Base-by-base conservation (phyloP, 1,284 basidiomycete genomes). In the Abortiporus biennis region DNA sequence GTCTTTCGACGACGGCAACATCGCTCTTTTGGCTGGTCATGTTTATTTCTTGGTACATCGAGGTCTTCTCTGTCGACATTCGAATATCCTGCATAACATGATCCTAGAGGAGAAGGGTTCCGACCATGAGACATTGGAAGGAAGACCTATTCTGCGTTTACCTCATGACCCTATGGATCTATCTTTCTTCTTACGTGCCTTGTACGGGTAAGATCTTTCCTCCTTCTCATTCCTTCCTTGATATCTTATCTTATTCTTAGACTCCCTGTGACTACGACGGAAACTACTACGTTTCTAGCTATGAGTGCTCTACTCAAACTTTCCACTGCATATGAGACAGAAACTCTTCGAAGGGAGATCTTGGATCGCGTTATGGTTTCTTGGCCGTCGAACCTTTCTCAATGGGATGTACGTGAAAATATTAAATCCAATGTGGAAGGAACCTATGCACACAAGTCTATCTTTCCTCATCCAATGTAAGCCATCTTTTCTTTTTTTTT, bases 21-120 rank as follows among this genome's bases (percentile, higher is more conserved):
- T 85, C 32, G 79, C 72, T 19, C 54, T 86, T 32, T 65, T 80
- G 36, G 66, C 78, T 34, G 72, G 66, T 3, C 53, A 63, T 2
- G 64, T 64, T 40, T 83, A 82, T 56, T 86, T 85, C 51, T 54
- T 82, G 40, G 77, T 86, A 3, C 84, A 86, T 55, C 65, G 66
- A 49, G 79, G 80, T n/a, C 59, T 85, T 12, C 61, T 86, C 13
- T 69, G 63, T 38, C 73, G 78, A 11, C 80, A 83, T 50, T 86
- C 83, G 0, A 49, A 56, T 1, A 65, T 72, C 17, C 60, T 51
- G 16, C 31, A 47, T 19, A 29, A 29, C n/a, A 29, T 29, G 27
- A n/a, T n/a, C n/a, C n/a, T n/a, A n/a, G n/a, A n/a, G n/a, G n/a
- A n/a, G n/a, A 36, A 43, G 11, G 36, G 15, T 6, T 31, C 27